Evolutionary conservation across 78 protist genomes (phyloP).

Genomic region (Neovahlkampfia damariscottae): DNA sequence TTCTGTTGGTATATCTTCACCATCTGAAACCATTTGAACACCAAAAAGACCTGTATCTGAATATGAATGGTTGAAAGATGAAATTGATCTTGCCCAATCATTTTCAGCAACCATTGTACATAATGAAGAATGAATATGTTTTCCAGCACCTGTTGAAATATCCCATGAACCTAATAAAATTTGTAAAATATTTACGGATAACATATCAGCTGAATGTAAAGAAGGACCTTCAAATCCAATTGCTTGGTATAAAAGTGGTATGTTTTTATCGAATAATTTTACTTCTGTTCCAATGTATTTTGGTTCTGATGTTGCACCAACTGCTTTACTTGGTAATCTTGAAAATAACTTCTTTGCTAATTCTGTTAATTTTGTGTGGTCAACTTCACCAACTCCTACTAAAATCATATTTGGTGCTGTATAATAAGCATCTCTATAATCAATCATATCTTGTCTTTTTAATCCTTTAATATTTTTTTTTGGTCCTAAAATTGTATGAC

Average conservation of each 20-base stretch:
- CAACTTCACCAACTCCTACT: slow-evolving; percentile 78
- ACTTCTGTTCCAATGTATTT: neutral
- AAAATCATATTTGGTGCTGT: slow-evolving; percentile 81
- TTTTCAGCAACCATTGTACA: slow-evolving; percentile 43
- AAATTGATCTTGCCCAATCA: slow-evolving; percentile 39
- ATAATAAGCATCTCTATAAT: slow-evolving; percentile 56
- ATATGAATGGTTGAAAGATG: slow-evolving; percentile 79
- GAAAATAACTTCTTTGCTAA: slow-evolving; percentile 44
- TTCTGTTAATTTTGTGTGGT: slow-evolving; percentile 63
- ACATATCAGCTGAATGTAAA: slow-evolving; percentile 57
- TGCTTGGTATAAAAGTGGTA: slow-evolving; percentile 46
- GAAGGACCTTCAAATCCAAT: slow-evolving; percentile 44
- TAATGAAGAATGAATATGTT: slow-evolving; percentile 37
- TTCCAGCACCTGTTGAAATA: slow-evolving; percentile 39
- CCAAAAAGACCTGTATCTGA: slow-evolving; percentile 92
- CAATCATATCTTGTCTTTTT: slow-evolving; percentile 42
- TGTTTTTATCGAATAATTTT: slow-evolving; percentile 2
- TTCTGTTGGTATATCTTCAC: slow-evolving; percentile 27
- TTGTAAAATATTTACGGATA: slow-evolving; percentile 45
- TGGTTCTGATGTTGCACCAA: neutral
- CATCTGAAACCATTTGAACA: slow-evolving; percentile 37
- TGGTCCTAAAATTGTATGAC: slow-evolving; percentile 86
- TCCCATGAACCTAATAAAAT: slow-evolving; percentile 72
- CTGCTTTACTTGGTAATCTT: slow-evolving; percentile 13
- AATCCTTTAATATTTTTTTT: slow-evolving; percentile 58